Evolutionary conservation across 495 filamentous ascomycete genomes (phyloP).

Genomic region (Penicillium dipodomyicola): DNA sequence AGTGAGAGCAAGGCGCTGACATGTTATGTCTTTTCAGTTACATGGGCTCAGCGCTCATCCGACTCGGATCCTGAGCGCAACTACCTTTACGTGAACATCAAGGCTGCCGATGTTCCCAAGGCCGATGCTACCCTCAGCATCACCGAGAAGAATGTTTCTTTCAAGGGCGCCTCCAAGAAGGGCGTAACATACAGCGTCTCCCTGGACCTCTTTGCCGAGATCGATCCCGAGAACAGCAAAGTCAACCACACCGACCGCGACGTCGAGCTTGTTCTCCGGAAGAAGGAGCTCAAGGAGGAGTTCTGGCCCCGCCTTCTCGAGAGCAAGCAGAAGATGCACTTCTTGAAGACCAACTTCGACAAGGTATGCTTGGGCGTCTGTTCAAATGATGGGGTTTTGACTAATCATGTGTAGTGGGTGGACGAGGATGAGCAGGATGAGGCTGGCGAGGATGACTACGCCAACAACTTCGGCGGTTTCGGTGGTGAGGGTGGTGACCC

Average conservation of each 20-base stretch:
- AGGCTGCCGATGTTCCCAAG: constrained; percentile 72
- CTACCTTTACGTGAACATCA: constrained; percentile 87
- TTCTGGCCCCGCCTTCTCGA: constrained; percentile 96
- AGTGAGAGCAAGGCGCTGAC: constrained; percentile 20
- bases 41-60: constrained; percentile 97
- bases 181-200: constrained; percentile 75
- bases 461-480: constrained; percentile 66
- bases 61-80: constrained; percentile 76
- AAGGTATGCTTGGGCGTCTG: constrained; percentile 56
- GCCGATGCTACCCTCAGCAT: constrained; percentile 73
- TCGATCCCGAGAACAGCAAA: constrained; percentile 79
- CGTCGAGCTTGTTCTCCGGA: constrained; percentile 84
- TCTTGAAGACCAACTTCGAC: constrained; percentile 98
- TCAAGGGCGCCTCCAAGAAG: constrained; percentile 83
- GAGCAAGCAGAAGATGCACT: constrained; percentile 84
- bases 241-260: constrained; percentile 79
- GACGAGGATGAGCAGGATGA: constrained; percentile 99
- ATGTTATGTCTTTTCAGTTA: constrained; percentile 54
- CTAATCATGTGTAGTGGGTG: constrained; percentile 69
- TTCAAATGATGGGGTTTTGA: constrained; percentile 3
- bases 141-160: constrained; percentile 71
- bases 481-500: constrained; percentile 50
- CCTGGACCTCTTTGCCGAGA: constrained; percentile 88
- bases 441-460: constrained; percentile 74
- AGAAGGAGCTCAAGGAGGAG: constrained; percentile 89